Evolutionary conservation across 495 filamentous ascomycete genomes (phyloP).

Genomic region (Hypoxylon fuscum): DNA sequence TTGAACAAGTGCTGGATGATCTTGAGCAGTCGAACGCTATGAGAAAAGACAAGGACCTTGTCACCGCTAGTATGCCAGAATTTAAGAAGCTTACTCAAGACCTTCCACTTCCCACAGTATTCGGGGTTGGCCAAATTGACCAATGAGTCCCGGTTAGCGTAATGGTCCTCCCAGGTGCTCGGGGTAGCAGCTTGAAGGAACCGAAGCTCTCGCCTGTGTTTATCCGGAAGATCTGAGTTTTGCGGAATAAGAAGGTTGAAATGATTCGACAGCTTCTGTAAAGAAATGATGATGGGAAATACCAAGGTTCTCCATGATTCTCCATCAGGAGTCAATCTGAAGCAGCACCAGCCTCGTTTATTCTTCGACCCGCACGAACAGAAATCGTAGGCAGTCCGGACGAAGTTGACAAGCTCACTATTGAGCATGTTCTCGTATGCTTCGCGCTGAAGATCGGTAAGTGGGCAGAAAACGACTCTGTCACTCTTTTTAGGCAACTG

Average conservation of each 20-base stretch:
- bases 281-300: slow-evolving; percentile 82
- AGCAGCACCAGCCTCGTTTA: slow-evolving; percentile 86
- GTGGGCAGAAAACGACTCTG: slow-evolving; percentile 91
- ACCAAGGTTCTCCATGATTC: slow-evolving; percentile 78
- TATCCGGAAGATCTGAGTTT: slow-evolving; percentile 72
- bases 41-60: slow-evolving; percentile 93
- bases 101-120: slow-evolving; percentile 97
- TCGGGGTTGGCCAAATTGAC: slow-evolving; percentile 86
- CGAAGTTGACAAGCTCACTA: slow-evolving; percentile 73
- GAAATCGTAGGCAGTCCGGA: slow-evolving; percentile 69
- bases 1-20: slow-evolving; percentile 89
- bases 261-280: slow-evolving; percentile 93
- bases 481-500: slow-evolving; percentile 97
- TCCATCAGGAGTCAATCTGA: slow-evolving; percentile 63
- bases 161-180: slow-evolving; percentile 78
- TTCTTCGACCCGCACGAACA: slow-evolving; percentile 77
- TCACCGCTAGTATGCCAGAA: slow-evolving; percentile 92
- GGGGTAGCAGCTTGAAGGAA: slow-evolving; percentile 80
- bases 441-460: slow-evolving; percentile 81
- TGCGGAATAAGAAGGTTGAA: slow-evolving; percentile 87
- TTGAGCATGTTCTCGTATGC: slow-evolving; percentile 86
- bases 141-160: slow-evolving; percentile 77
- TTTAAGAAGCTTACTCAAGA: slow-evolving; percentile 83
- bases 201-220: slow-evolving; percentile 80
- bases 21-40: slow-evolving; percentile 83